Base-by-base conservation (phyloP, 2,329 filamentous ascomycete genomes). In the Gaeumannomyces sp. region DNA sequence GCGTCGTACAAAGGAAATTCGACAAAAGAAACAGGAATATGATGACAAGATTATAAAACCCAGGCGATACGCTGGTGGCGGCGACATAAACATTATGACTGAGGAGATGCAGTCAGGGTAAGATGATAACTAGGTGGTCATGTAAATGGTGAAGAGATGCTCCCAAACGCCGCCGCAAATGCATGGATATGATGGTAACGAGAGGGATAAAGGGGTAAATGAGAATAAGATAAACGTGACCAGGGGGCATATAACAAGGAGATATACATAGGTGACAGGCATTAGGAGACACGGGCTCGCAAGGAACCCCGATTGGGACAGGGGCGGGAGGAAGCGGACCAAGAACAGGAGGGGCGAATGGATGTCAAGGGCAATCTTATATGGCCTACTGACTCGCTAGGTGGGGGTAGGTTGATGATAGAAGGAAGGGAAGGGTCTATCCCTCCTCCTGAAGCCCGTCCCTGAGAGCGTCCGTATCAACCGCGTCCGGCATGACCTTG, bases 401-500 rank as follows among this genome's bases (percentile, higher is more conserved):
- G 45, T n/a, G 19, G 22, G 22, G 45, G 38, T 45, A 5, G 1
- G 45, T 11, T n/a, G 22, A n/a, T 53, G 22, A n/a, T n/a, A 11
- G 6, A 53, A 38, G 45, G 19, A 10, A 50, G 45, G 6, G 5
- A 11, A 53, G 45, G 19, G 19, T 53, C 22, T 53, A 61, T 67
- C 64, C 66, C 31, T 59, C 16, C 14, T 81, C 83, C 61, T 78
- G 77, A 29, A 91, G 75, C 60, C 79, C 84, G 70, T 90, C 87
- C 67, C 78, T 79, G 69, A 92, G 72, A 11, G 87, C 84, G 58
- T 85, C 82, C 50, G 80, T 79, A 71, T 91, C 86, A 28, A 91
- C 73, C 1, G 75, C 76, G 31, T 84, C 81, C 0, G 88, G 79
- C 22, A 83, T 81, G 14, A 90, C 83, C 66, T 82, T 83, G 50